These are phyloP conservation scores for Botrytis porri DNA, from an alignment of 2,329 filamentous ascomycete genomes.

Conservation along the genomic window DNA sequence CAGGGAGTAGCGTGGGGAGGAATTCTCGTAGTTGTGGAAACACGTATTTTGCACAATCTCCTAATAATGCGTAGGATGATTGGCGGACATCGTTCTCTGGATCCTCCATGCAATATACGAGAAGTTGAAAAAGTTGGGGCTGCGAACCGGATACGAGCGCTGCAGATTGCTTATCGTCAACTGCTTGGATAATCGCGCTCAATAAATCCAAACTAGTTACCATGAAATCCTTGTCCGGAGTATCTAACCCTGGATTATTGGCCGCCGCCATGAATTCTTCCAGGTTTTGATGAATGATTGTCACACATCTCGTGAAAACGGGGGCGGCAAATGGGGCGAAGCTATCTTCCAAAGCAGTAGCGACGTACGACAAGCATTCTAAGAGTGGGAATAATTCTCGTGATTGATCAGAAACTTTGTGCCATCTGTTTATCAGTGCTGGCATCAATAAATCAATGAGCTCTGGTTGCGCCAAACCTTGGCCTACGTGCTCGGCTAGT, in stretches of 20 bases:
- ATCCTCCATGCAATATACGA: slow-evolving; percentile 91
- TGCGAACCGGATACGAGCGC: slow-evolving; percentile 73
- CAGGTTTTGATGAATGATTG: slow-evolving; percentile 87
- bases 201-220: slow-evolving; percentile 92
- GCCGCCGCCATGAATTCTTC: slow-evolving; percentile 72
- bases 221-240: slow-evolving; percentile 93
- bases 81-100: slow-evolving; percentile 88
- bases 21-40: slow-evolving; percentile 76
- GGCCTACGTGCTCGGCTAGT: slow-evolving; percentile 84
- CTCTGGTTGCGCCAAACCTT: slow-evolving; percentile 73
- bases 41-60: slow-evolving; percentile 91
- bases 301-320: slow-evolving; percentile 84
- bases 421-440: slow-evolving; percentile 83
- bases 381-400: slow-evolving; percentile 90
- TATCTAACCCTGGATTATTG: slow-evolving; percentile 65
- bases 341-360: slow-evolving; percentile 74
- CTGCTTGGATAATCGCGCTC: slow-evolving; percentile 88
- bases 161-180: slow-evolving; percentile 70
- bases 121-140: slow-evolving; percentile 83
- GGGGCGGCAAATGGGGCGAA: slow-evolving; percentile 84
- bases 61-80: slow-evolving; percentile 90
- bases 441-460: slow-evolving; percentile 90
- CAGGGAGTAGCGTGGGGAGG: slow-evolving; percentile 70
- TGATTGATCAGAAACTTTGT: slow-evolving; percentile 81
- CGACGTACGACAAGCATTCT: slow-evolving; percentile 95